Evolutionary conservation across 129 eudicot genomes (phyloP), one percentile per base, ranked within the genome.

Genomic region (Calendula officinalis): DNA sequence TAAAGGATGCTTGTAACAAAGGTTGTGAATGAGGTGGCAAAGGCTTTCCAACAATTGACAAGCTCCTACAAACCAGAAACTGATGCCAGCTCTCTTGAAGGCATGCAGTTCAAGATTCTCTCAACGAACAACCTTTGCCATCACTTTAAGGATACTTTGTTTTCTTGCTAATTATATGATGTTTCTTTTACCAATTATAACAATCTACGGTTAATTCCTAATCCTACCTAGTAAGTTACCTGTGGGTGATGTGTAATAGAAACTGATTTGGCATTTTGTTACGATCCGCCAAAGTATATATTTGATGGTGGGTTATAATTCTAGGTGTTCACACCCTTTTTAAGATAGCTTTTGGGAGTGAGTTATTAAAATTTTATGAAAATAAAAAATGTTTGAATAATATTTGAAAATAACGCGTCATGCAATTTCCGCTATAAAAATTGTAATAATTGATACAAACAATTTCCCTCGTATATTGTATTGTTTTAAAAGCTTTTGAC

Each of bases 61-160:
- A n/a, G n/a, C n/a, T n/a, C n/a, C n/a, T n/a, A n/a, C 30, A 22
- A 22, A 22, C 30, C 30, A 22, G 30, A 57, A 57, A 57, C 45
- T 57, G 64, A 91, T 91, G 98, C 98, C 98, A 1, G 53, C 80
- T 49, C 83, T 91, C 49, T 71, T 88, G 57, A 91, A 91, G 82
- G 30, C 1, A 22, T 2, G 96, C 98, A 50, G 96, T 91, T 66
- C 78, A 74, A 68, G 88, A 91, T 45, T 91, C 95, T 54, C 64
- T 91, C 14, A 71, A 79, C 40, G 96, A 82, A 70, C 81, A 69
- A 56, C 80, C 78, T 70, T 80, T 84, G 64, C 74, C 79, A 43
- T 75, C 79, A 59, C 69, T 75, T 3, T 67, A 42, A 64, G 8
- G 43, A 8, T 13, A n/a, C 36, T 46, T 16, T 67, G 22, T 53